Evolutionary conservation across 202 grass and related monocot species (phyloP).

Genomic region (Zizania palustris): DNA sequence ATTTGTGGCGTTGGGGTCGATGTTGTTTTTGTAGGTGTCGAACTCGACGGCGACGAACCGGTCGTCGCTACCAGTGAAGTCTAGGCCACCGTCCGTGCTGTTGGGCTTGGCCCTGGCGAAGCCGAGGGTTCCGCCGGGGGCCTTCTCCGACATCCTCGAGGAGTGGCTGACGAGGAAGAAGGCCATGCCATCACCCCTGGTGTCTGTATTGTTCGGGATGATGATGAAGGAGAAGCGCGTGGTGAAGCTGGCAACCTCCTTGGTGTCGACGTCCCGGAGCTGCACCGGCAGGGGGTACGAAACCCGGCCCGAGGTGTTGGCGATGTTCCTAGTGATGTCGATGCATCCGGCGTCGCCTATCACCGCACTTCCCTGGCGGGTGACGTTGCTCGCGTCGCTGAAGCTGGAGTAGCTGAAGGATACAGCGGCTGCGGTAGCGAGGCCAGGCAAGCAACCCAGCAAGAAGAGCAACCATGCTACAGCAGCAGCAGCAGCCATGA

Average conservation of each 20-base stretch:
- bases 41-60: slow-evolving; percentile 53
- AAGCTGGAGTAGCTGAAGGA: slow-evolving; percentile 46
- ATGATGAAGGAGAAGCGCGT: slow-evolving; percentile 46
- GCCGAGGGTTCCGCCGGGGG: not conserved
- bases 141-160: not conserved
- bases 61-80: not conserved
- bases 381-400: not conserved
- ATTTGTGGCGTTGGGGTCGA: not conserved
- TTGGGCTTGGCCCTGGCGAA: too few relatives aligned
- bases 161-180: slow-evolving; percentile 54
- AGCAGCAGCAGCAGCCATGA: not conserved
- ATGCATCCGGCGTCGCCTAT: not conserved
- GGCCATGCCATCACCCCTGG: slow-evolving; percentile 43
- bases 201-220: not conserved
- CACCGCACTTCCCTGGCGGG: slow-evolving; percentile 11
- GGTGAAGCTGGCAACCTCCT: slow-evolving; percentile 52
- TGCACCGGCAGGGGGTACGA: slow-evolving; percentile 31
- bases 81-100: too few relatives aligned
- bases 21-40: slow-evolving; percentile 35
- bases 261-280: slow-evolving; percentile 38
- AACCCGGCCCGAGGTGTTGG: slow-evolving; percentile 18
- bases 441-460: not conserved
- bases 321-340: not conserved
- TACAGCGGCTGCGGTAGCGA: not conserved
- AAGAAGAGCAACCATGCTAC: slow-evolving; percentile 10